Base-by-base conservation (phyloP, 192 early-diverging fungal species). In the Coemansia sp. region DNA sequence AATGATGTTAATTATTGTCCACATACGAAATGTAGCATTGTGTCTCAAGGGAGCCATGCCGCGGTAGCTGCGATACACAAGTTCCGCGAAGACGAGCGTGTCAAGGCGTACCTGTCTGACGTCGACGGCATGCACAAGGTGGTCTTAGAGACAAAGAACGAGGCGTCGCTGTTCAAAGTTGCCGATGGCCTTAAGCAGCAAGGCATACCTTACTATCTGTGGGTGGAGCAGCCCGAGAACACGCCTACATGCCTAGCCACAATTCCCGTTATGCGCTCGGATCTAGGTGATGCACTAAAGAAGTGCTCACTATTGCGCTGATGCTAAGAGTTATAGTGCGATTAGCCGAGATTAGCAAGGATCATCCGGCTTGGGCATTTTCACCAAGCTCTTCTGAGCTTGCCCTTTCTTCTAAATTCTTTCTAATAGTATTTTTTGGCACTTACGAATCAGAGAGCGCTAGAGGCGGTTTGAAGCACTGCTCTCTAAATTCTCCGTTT, bases 141-240 rank as follows among this genome's bases (percentile, higher is more conserved):
- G 1, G 85, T 89, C 9, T 76, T 94, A 22, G 89, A 91, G 84
- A 86, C 90, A 33, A 94, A 94, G 69, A 90, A 93, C 70, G 71
- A 87, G 13, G 74, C 85, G 49, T 88, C 91, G 10, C 65, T 94
- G 24, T 78, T 87, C 55, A 83, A 86, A 40, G 67, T 92, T 36
- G 85, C 85, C 16, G 81, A 78, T 10, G 84, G 77, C 31, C 85
- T 94, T 12, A 74, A 85, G 62, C 69, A 79, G 38, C 69, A 89
- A 54, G 63, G 81, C 40, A 86, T 93, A 13, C 88, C 88, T 16
- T 87, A 85, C 51, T 73, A 91, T 46, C 77, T 87, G 63, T 94
- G 93, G 93, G 85, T 83, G 24, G 93, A 94, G 69, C 89, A 90
- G 64, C 93, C 93, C 16, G 93, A 94, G 41, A 91, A 92, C 78